These are phyloP conservation scores for Elongisporangium undulatum DNA, from an alignment of 352 stramenopile genomes.

Conservation along the genomic window DNA sequence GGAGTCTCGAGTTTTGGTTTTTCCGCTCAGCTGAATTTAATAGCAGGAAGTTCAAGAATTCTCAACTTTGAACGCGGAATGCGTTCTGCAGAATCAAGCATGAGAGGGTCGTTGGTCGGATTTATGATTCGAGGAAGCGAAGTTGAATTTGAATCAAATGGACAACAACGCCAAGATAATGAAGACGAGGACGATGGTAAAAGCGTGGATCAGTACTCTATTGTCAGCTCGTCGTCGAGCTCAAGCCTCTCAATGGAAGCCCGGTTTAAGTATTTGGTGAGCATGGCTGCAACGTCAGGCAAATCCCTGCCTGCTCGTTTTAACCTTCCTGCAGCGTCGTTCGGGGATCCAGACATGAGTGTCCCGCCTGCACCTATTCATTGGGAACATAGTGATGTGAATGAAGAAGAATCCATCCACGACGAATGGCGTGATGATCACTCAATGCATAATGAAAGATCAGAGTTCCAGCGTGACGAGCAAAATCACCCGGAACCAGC, in stretches of 20 bases:
- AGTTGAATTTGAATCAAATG: constrained; percentile 1
- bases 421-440: not conserved
- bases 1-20: constrained; percentile 47
- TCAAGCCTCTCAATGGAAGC: constrained; percentile 43
- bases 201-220: not conserved
- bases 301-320: constrained; percentile 43
- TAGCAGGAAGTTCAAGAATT: not conserved
- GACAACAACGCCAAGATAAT: not conserved
- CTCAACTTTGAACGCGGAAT: not conserved
- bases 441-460: not conserved
- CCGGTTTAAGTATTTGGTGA: constrained; percentile 41
- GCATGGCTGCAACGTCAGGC: constrained; percentile 34
- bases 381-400: constrained; percentile 4
- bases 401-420: not conserved
- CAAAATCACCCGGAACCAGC: not conserved
- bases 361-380: constrained; percentile 24
- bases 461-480: not conserved
- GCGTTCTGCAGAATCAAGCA: not conserved
- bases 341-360: constrained; percentile 42
- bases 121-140: not conserved
- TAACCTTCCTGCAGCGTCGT: constrained; percentile 31
- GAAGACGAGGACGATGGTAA: not conserved
- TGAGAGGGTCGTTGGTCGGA: not conserved
- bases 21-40: constrained; percentile 22
- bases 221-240: constrained; percentile 17